A percentile compares a stretch with the other conserved stretches of the same genome.
These are phyloP conservation scores for Nigrospora oryzae DNA, from an alignment of 2,329 filamentous ascomycete genomes.

Conservation along the genomic window DNA sequence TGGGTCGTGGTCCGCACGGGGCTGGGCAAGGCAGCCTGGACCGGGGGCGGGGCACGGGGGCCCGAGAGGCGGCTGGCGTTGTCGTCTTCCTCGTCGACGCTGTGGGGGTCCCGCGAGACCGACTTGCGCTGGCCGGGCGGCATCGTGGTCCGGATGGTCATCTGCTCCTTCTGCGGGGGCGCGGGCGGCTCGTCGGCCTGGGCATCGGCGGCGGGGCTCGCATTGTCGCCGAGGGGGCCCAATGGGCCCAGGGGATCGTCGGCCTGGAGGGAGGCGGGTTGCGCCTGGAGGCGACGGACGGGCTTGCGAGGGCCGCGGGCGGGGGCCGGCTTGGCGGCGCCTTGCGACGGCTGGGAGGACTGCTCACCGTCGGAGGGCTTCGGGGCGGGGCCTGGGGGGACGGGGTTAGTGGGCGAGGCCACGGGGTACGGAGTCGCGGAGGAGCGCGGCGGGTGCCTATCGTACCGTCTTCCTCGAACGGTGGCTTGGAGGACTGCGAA, in stretches of 20 bases:
- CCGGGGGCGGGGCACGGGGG: constrained; percentile 58
- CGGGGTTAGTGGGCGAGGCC: no score
- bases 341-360: constrained; percentile 19
- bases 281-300: constrained; percentile 57
- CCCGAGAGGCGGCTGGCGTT: constrained; percentile 39
- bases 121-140: constrained; percentile 32
- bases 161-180: constrained; percentile 60
- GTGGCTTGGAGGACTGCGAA: constrained; percentile 24
- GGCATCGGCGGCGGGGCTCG: constrained; percentile 20
- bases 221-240: constrained; percentile 52
- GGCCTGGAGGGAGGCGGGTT: constrained; percentile 70
- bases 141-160: constrained; percentile 52
- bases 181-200: constrained; percentile 50
- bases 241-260: constrained; percentile 72
- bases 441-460: not conserved
- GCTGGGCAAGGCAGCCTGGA: constrained; percentile 47
- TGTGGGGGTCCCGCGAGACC: constrained; percentile 49
- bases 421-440: no score
- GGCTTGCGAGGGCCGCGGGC: constrained; percentile 17
- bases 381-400: not conserved
- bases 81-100: constrained; percentile 67
- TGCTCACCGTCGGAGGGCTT: constrained; percentile 14
- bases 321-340: constrained; percentile 17
- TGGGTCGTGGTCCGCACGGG: constrained; percentile 43
- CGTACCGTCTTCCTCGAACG: constrained; percentile 16